Percentiles rank a stretch among this genome's conserved stretches.
These are phyloP conservation scores for Oidiodendron maius DNA, from an alignment of 495 filamentous ascomycete genomes.

Conservation along the genomic window DNA sequence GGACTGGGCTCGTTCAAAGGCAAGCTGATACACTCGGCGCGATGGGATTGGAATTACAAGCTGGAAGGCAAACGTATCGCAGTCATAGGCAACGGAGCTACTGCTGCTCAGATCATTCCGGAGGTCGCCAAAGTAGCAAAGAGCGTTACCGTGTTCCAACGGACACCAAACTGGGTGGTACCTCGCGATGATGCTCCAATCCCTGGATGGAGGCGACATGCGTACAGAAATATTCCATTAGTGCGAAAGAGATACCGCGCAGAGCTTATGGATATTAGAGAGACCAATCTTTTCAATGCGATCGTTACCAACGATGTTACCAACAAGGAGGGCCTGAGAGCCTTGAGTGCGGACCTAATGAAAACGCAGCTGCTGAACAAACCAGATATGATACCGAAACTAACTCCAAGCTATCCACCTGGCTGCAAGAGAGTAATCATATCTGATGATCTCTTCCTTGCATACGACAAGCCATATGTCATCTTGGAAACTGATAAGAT, in stretches of 20 bases:
- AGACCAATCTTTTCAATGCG: slow-evolving; percentile 28
- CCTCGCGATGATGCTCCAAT: background rate
- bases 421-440: slow-evolving; percentile 46
- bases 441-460: slow-evolving; percentile 48
- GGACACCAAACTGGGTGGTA: slow-evolving; percentile 31
- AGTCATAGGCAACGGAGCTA: slow-evolving; percentile 52
- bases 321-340: background rate
- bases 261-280: slow-evolving; percentile 40
- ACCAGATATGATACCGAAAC: slow-evolving; percentile 37
- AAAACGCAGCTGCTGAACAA: slow-evolving; percentile 8
- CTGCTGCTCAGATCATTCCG: slow-evolving; percentile 46
- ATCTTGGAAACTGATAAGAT: slow-evolving; percentile 48
- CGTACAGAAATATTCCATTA: slow-evolving; percentile 37
- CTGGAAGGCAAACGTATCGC: slow-evolving; percentile 46
- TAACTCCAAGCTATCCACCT: slow-evolving; percentile 38
- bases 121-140: slow-evolving; percentile 30
- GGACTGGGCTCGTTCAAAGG: slow-evolving; percentile 29
- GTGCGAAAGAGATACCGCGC: slow-evolving; percentile 42
- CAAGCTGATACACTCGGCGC: slow-evolving; percentile 39
- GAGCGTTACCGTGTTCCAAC: slow-evolving; percentile 41
- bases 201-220: too few species aligned
- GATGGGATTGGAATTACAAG: slow-evolving; percentile 38
- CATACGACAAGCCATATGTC: slow-evolving; percentile 37
- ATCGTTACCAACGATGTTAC: background rate
- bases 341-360: slow-evolving; percentile 7